Percentiles rank a stretch among this genome's conserved stretches.
phyloP scores from a whole-genome alignment of 208 protist species.

The Angomonas ambiguus region DNA sequence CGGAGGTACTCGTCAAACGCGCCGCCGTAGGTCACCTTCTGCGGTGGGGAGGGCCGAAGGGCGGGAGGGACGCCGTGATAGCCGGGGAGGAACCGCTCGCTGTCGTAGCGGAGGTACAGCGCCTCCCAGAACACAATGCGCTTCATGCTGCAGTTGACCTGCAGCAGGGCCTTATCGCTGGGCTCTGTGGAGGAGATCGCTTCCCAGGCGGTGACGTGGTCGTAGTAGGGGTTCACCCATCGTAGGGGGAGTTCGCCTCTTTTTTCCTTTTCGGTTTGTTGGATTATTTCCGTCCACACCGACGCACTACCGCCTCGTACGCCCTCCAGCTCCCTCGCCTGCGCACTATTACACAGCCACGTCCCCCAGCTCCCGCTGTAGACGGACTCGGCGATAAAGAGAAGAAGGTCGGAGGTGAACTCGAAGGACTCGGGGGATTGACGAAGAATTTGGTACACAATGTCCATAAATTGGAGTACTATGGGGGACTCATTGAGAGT shows the following conservation, averaged over 20 bases:
- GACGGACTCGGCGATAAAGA: slow-evolving; percentile 77
- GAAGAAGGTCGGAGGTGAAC: slow-evolving; percentile 88
- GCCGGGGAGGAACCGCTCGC: slow-evolving; percentile 9
- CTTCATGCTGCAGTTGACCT: slow-evolving; percentile 64
- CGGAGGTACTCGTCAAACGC: slow-evolving; percentile 57
- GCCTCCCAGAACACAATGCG: slow-evolving; percentile 67
- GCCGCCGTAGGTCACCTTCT: slow-evolving; percentile 27
- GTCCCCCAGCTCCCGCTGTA: slow-evolving; percentile 86
- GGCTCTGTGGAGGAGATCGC: slow-evolving; percentile 33
- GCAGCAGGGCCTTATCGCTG: slow-evolving; percentile 17
- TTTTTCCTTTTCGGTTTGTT: slow-evolving; percentile 41
- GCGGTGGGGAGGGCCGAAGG: background rate
- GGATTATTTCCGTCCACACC: slow-evolving; percentile 71
- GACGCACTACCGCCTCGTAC: slow-evolving; percentile 60
- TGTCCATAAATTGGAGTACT: slow-evolving; percentile 95
- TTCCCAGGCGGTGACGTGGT: slow-evolving; percentile 56
- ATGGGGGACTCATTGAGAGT: slow-evolving; percentile 86
- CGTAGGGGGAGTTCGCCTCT: slow-evolving; percentile 33
- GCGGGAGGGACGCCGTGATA: background rate
- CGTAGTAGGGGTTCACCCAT: slow-evolving; percentile 68
- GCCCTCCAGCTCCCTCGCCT: slow-evolving; percentile 75
- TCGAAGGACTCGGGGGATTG: slow-evolving; percentile 94
- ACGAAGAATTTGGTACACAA: slow-evolving; percentile 90
- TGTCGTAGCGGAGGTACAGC: slow-evolving; percentile 42
- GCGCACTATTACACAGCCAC: slow-evolving; percentile 80